These are phyloP conservation scores for Colletotrichum viniferum DNA, from an alignment of 2,329 filamentous ascomycete species.

Conservation along the genomic window DNA sequence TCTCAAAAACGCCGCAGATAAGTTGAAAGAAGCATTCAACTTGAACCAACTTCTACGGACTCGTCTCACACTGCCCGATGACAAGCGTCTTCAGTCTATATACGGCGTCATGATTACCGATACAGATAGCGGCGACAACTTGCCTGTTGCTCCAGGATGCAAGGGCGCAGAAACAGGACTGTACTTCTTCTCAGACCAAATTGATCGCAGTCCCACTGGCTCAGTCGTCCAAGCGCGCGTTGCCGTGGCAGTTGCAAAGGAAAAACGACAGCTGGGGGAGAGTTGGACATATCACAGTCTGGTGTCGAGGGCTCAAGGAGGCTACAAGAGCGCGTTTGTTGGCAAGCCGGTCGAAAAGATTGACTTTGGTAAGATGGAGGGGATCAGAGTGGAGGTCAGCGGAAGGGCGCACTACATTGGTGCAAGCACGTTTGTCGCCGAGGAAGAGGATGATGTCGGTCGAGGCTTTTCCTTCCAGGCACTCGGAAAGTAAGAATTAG, in stretches of 20 bases:
- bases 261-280: background rate
- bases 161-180: constrained; percentile 42
- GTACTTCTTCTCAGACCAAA: constrained; percentile 49
- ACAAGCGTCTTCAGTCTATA: constrained; percentile 36
- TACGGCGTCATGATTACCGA: constrained; percentile 43
- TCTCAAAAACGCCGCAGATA: constrained; percentile 34
- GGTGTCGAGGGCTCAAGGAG: background rate
- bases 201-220: constrained; percentile 30
- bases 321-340: background rate
- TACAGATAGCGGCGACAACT: constrained; percentile 25
- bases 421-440: constrained; percentile 1
- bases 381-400: background rate
- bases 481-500: background rate
- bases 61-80: constrained; percentile 26
- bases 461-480: constrained; percentile 4
- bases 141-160: constrained; percentile 9
- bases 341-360: constrained; percentile 1
- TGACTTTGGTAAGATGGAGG: background rate
- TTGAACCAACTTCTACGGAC: constrained; percentile 23
- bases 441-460: background rate
- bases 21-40: constrained; percentile 31
- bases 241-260: background rate
- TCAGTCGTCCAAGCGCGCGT: constrained; percentile 10
- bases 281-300: constrained; percentile 9
- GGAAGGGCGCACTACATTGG: constrained; percentile 4